Percentiles rank a stretch among this genome's conserved stretches.
Conservation (phyloP, 768 basidiomycete genomes). For the Suillus subluteus region DNA sequence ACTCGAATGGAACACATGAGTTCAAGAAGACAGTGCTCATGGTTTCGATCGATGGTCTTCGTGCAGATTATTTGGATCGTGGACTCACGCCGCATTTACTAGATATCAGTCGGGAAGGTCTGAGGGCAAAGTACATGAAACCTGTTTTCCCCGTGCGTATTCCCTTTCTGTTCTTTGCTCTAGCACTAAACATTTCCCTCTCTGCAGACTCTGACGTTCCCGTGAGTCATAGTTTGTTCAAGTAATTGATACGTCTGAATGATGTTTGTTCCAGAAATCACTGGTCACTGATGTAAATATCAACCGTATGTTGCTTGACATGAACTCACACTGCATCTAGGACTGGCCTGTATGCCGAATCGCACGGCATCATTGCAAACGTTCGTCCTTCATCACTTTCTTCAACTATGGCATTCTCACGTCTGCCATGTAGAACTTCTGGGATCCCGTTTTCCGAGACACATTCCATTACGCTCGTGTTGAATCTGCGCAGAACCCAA, state of each 20-base stretch:
- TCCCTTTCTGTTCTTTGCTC: neutral
- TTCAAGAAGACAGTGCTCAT: slow-evolving; percentile 82
- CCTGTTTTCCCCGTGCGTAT: slow-evolving; percentile 83
- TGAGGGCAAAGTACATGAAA: slow-evolving; percentile 86
- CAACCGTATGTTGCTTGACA: neutral
- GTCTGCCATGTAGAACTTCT: slow-evolving; percentile 69
- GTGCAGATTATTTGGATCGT: slow-evolving; percentile 86
- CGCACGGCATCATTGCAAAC: slow-evolving; percentile 90
- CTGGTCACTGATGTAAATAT: slow-evolving; percentile 78
- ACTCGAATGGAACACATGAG: slow-evolving; percentile 82
- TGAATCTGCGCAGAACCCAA: slow-evolving; percentile 61
- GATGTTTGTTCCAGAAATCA: slow-evolving; percentile 63
- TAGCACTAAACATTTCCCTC: slow-evolving; percentile 14
- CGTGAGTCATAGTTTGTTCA: slow-evolving; percentile 52
- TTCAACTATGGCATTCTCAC: neutral
- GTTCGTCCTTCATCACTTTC: slow-evolving; percentile 41
- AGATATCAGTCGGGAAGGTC: slow-evolving; percentile 76
- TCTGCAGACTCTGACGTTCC: slow-evolving; percentile 82
- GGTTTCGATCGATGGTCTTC: slow-evolving; percentile 85
- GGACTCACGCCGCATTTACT: slow-evolving; percentile 84
- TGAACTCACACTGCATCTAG: slow-evolving; percentile 38
- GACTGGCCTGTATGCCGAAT: slow-evolving; percentile 89
- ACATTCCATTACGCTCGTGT: slow-evolving; percentile 76
- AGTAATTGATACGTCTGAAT: slow-evolving; percentile 7
- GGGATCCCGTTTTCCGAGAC: slow-evolving; percentile 65